Conservation (phyloP, 2,329 filamentous ascomycete genomes). For the Neonectria magnoliae region DNA sequence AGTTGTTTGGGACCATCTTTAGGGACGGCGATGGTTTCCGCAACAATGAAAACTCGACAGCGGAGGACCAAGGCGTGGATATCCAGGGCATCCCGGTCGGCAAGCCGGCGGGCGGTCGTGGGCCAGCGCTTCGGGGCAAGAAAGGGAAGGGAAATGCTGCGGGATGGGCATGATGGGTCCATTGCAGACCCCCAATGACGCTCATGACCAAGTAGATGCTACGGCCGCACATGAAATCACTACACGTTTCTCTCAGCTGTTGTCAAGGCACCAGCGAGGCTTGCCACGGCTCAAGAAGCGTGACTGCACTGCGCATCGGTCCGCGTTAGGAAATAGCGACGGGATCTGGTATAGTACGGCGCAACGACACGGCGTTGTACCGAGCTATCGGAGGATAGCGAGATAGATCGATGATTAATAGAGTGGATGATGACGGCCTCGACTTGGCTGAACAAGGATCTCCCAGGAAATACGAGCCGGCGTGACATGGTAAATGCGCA, state of each 20-base stretch:
- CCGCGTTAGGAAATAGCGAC: constrained; percentile 1
- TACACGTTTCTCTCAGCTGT: background rate
- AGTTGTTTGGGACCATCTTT: constrained; percentile 77
- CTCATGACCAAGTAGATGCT: background rate
- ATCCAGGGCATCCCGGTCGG: constrained; percentile 36
- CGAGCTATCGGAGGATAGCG: constrained; percentile 15
- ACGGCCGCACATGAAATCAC: background rate
- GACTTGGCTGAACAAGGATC: background rate
- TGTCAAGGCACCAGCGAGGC: background rate
- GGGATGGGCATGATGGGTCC: constrained; percentile 26
- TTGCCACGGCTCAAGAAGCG: constrained; percentile 5
- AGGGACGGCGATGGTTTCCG: constrained; percentile 79
- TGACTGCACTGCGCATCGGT: constrained; percentile 3
- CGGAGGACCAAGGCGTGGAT: constrained; percentile 46
- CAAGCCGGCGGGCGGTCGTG: constrained; percentile 20
- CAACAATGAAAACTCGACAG: constrained; percentile 36
- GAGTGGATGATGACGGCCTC: constrained; percentile 13
- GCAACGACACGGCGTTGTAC: constrained; percentile 2
- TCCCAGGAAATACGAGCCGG: background rate
- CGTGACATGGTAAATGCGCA: background rate
- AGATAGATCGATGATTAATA: constrained; percentile 6
- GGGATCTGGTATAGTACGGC: constrained; percentile 12
- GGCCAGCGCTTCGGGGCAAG: constrained; percentile 29
- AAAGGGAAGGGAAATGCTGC: constrained; percentile 33
- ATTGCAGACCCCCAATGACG: constrained; percentile 4